Evolutionary conservation across 352 stramenopile species (phyloP).

Genomic region (Phytopythium chamaehyphon): DNA sequence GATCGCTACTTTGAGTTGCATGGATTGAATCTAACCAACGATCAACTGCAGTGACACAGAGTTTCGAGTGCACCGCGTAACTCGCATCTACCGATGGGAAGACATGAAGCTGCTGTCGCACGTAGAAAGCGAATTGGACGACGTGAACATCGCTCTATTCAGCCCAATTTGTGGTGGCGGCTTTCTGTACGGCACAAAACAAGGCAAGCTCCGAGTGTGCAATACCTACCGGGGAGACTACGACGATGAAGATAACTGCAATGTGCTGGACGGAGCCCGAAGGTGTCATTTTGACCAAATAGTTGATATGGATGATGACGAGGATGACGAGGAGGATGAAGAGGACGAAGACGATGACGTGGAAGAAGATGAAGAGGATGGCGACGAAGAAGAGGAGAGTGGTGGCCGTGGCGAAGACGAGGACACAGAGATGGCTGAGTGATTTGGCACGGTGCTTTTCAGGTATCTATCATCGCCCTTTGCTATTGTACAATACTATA

Average conservation of each 20-base stretch:
- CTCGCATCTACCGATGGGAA: slow-evolving; percentile 86
- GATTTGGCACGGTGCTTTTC: slow-evolving; percentile 2
- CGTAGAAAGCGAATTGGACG: slow-evolving; percentile 89
- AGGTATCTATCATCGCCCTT: slow-evolving; percentile 1
- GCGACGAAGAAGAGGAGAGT: slow-evolving; percentile 29
- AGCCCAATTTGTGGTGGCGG: slow-evolving; percentile 95
- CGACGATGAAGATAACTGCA: slow-evolving; percentile 78
- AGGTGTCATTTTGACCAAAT: slow-evolving; percentile 63
- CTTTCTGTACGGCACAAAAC: slow-evolving; percentile 98
- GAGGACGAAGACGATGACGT: slow-evolving; percentile 35
- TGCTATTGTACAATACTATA: slow-evolving; percentile 5
- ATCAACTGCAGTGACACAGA: slow-evolving; percentile 53
- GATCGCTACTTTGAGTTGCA: neutral
- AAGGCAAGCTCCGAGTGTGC: slow-evolving; percentile 92
- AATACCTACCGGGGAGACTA: slow-evolving; percentile 71
- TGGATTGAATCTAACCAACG: slow-evolving; percentile 1
- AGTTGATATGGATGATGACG: slow-evolving; percentile 50
- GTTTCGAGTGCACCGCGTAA: slow-evolving; percentile 82
- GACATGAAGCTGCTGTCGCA: slow-evolving; percentile 86
- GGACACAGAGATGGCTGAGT: slow-evolving; percentile 42
- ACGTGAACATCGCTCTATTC: slow-evolving; percentile 99
- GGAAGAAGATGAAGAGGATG: slow-evolving; percentile 9
- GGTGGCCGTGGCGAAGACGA: slow-evolving; percentile 20
- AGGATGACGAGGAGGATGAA: slow-evolving; percentile 42
- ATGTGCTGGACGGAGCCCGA: slow-evolving; percentile 62